phyloP scores from a whole-genome alignment of 768 basidiomycete genomes.

The Bullera alba region DNA sequence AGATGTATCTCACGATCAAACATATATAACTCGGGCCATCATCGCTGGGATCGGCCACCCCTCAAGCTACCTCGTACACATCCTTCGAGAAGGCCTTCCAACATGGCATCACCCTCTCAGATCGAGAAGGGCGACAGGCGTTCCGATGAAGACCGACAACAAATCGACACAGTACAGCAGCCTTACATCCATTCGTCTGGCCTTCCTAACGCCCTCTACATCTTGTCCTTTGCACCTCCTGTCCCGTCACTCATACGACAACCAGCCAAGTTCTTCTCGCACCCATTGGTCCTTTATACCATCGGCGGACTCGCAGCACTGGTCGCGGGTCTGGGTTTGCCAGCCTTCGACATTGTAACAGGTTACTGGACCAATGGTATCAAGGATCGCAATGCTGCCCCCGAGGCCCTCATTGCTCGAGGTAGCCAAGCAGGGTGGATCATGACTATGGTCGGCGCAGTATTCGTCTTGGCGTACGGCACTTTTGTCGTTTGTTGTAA shows the following conservation, averaged over 20 bases:
- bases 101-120: too few species aligned
- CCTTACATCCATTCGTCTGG: constrained; percentile 18
- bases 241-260: constrained; percentile 14
- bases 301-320: constrained; percentile 23
- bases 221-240: constrained; percentile 29
- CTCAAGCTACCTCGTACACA: too few species aligned
- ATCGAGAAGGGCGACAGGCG: too few species aligned
- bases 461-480: constrained; percentile 12
- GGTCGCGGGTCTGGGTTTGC: constrained; percentile 25
- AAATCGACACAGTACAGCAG: too few species aligned
- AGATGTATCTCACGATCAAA: too few species aligned
- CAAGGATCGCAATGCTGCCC: not conserved
- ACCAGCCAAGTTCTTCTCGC: constrained; percentile 10
- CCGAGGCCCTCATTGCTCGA: constrained; percentile 1
- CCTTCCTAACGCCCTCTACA: constrained; percentile 25
- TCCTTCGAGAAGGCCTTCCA: too few species aligned
- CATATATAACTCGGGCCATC: too few species aligned
- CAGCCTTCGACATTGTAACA: constrained; percentile 28
- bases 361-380: constrained; percentile 36
- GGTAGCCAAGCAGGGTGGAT: constrained; percentile 26
- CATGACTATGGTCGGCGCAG: constrained; percentile 25
- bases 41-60: too few species aligned
- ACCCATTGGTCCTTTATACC: constrained; percentile 20
- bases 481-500: constrained; percentile 27
- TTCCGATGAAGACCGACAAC: too few species aligned